Percentiles rank a stretch among this genome's conserved stretches.
These are phyloP conservation scores for Psilocybe cyanescens DNA, from an alignment of 768 basidiomycete species.

Conservation along the genomic window DNA sequence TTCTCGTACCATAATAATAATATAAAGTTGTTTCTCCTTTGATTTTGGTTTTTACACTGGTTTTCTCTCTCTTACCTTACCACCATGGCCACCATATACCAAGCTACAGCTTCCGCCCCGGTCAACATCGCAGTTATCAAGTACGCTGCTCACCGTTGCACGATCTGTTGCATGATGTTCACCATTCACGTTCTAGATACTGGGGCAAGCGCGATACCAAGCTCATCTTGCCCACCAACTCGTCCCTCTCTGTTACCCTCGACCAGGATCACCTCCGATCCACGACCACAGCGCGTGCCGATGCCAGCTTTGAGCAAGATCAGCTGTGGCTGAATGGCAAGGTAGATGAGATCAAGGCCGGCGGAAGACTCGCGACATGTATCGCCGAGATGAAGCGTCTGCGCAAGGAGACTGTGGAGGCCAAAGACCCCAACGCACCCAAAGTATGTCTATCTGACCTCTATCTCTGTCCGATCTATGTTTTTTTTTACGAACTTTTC, in stretches of 20 bases:
- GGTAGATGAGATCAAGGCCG: constrained; percentile 86
- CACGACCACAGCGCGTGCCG: constrained; percentile 90
- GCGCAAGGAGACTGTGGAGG: constrained; percentile 73
- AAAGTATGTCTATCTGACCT: constrained; percentile 51
- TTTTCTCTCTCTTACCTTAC: constrained; percentile 20
- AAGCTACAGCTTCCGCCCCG: constrained; percentile 90
- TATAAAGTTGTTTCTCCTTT: background rate
- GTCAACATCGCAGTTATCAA: constrained; percentile 99
- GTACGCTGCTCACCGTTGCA: constrained; percentile 41
- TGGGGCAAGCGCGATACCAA: constrained; percentile 99
- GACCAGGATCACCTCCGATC: constrained; percentile 95
- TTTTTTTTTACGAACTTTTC: background rate
- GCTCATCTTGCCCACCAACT: constrained; percentile 96
- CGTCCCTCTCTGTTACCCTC: constrained; percentile 96
- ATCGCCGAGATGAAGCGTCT: constrained; percentile 85
- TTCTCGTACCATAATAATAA: constrained; percentile 9
- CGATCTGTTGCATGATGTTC: background rate
- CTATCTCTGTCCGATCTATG: constrained; percentile 7
- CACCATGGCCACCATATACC: constrained; percentile 61
- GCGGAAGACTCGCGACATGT: constrained; percentile 81
- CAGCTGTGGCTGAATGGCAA: constrained; percentile 94
- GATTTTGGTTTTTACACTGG: constrained; percentile 2
- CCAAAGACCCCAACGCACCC: constrained; percentile 61
- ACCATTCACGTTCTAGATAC: constrained; percentile 60
- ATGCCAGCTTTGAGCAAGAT: constrained; percentile 74